phyloP scores from a whole-genome alignment of 108 stramenopile species.

The Discostella pseudostelligera region DNA sequence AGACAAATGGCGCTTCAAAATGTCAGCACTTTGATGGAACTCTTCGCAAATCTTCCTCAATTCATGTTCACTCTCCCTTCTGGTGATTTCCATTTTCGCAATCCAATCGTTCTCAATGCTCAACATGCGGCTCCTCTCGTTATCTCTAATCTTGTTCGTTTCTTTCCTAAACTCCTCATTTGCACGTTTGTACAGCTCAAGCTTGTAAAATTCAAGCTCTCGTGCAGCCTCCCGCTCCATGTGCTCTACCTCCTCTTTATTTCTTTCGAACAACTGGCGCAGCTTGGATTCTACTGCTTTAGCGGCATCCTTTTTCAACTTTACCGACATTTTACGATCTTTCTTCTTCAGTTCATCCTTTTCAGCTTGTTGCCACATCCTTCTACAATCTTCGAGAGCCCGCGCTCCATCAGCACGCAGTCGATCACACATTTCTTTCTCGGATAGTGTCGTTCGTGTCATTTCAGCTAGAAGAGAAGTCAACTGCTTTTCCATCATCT shows the following conservation, averaged over 20 bases:
- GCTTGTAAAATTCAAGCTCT: slow-evolving; percentile 27
- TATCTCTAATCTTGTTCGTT: slow-evolving; percentile 11
- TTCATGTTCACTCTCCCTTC: slow-evolving; percentile 11
- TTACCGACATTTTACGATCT: slow-evolving; percentile 26
- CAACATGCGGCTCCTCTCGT: slow-evolving; percentile 24
- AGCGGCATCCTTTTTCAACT: slow-evolving; percentile 39
- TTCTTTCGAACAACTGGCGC: slow-evolving; percentile 19
- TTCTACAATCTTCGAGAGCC: slow-evolving; percentile 28
- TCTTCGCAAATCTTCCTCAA: slow-evolving; percentile 21
- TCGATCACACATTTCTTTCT: slow-evolving; percentile 19
- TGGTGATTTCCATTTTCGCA: slow-evolving; percentile 18
- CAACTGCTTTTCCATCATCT: slow-evolving; percentile 19
- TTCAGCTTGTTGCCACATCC: slow-evolving; percentile 29
- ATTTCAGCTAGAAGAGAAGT: slow-evolving; percentile 11
- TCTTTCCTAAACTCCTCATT: slow-evolving; percentile 24
- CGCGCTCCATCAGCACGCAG: slow-evolving; percentile 17
- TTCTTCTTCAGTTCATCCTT: slow-evolving; percentile 24
- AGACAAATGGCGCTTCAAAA: slow-evolving; percentile 20
- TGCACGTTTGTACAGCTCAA: slow-evolving; percentile 27
- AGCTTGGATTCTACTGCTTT: slow-evolving; percentile 33
- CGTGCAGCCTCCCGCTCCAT: slow-evolving; percentile 23
- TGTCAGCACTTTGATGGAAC: slow-evolving; percentile 9
- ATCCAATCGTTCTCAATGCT: slow-evolving; percentile 31
- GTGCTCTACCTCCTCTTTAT: slow-evolving; percentile 27
- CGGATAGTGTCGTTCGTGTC: slow-evolving; percentile 2